Evolutionary conservation across 495 filamentous ascomycete species (phyloP).

Genomic region (Tuber magnatum): DNA sequence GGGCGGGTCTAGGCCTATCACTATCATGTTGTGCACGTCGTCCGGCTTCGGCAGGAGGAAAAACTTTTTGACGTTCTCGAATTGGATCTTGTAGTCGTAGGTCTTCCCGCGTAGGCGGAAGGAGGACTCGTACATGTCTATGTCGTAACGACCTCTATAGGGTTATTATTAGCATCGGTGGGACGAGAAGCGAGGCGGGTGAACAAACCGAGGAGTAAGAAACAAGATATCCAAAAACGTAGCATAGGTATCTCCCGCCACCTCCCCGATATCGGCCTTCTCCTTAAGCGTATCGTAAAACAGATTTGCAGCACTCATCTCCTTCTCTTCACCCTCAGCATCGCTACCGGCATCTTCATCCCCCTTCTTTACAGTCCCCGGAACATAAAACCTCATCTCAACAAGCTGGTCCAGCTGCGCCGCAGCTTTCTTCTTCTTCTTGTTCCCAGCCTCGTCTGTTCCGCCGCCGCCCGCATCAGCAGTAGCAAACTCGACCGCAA

Average conservation of each 20-base stretch:
- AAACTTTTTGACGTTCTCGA: slow-evolving; percentile 95
- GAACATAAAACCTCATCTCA: slow-evolving; percentile 98
- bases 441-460: slow-evolving; percentile 88
- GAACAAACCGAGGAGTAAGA: slow-evolving; percentile 79
- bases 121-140: slow-evolving; percentile 98
- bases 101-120: slow-evolving; percentile 98
- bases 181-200: not conserved
- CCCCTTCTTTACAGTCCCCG: slow-evolving; percentile 79
- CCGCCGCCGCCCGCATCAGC: slow-evolving; percentile 81
- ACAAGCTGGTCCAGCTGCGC: slow-evolving; percentile 86
- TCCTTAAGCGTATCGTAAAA: slow-evolving; percentile 98
- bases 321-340: slow-evolving; percentile 63
- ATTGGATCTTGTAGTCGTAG: slow-evolving; percentile 99
- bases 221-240: slow-evolving; percentile 96
- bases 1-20: slow-evolving; percentile 90
- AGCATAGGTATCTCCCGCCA: slow-evolving; percentile 92
- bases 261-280: slow-evolving; percentile 98
- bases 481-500: slow-evolving; percentile 87
- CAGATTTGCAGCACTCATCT: slow-evolving; percentile 85
- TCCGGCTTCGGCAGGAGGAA: slow-evolving; percentile 97
- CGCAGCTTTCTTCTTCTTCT: slow-evolving; percentile 75
- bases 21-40: slow-evolving; percentile 88
- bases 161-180: slow-evolving; percentile 7
- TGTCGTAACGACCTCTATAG: slow-evolving; percentile 91
- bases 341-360: slow-evolving; percentile 62